Conservation (phyloP, 345 rosid species). For the Angophora floribunda region DNA sequence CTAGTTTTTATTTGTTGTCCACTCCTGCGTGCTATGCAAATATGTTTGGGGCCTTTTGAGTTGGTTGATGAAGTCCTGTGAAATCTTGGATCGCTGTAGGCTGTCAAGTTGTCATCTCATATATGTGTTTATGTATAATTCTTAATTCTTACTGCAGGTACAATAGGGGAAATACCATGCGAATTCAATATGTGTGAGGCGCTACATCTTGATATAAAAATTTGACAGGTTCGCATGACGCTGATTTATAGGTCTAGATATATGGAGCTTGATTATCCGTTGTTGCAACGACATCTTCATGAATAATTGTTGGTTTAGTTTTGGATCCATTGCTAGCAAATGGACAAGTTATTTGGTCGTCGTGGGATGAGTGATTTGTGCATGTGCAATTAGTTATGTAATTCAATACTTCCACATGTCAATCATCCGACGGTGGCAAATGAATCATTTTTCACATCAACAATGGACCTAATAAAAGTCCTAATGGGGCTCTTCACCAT, state of each 20-base stretch:
- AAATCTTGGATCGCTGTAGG: neutral
- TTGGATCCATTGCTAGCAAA: neutral
- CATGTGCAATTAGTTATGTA: neutral
- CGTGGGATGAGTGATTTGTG: neutral
- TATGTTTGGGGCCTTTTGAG: neutral
- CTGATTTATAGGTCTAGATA: neutral
- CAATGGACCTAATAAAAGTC: neutral
- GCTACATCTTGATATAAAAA: neutral
- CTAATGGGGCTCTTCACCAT: neutral
- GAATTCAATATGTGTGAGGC: neutral
- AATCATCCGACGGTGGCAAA: neutral
- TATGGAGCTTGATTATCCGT: neutral
- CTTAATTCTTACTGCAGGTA: neutral
- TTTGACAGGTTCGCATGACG: neutral
- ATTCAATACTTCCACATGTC: neutral
- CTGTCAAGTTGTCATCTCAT: neutral
- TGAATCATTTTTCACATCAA: neutral
- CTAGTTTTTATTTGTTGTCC: neutral
- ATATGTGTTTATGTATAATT: neutral
- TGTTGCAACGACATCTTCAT: neutral
- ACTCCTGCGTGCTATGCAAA: neutral
- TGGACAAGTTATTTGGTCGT: neutral
- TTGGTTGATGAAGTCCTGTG: neutral
- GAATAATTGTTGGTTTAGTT: neutral
- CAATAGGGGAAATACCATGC: neutral